phyloP scores from a whole-genome alignment of 352 stramenopile species.

The Globisporangium takayamanum region DNA sequence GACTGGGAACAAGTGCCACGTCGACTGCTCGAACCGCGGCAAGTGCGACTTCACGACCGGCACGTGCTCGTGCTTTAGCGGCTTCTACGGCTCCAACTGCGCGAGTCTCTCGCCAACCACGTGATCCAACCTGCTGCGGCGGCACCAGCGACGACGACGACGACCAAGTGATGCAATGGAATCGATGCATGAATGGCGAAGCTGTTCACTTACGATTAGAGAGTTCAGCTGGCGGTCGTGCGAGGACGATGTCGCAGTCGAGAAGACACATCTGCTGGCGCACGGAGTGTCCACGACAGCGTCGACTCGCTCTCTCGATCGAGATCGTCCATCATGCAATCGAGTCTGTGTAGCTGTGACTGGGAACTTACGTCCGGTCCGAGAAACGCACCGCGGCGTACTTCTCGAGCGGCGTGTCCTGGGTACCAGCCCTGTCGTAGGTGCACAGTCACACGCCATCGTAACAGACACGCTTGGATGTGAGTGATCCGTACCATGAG shows the following conservation, averaged over 20 bases:
- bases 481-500: background rate
- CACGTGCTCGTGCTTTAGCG: conserved; percentile 58
- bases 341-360: background rate
- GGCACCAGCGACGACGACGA: background rate
- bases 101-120: conserved; percentile 55
- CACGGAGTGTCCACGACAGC: no score
- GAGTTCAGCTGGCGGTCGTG: background rate
- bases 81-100: conserved; percentile 79
- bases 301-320: background rate
- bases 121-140: background rate
- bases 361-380: conserved; percentile 36
- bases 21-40: conserved; percentile 74
- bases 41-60: conserved; percentile 66
- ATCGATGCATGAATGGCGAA: background rate
- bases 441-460: background rate
- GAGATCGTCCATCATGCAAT: background rate
- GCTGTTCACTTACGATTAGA: background rate
- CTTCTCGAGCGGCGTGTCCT: conserved; percentile 59
- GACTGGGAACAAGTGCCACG: conserved; percentile 56
- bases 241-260: background rate
- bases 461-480: background rate
- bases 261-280: no score
- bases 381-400: conserved; percentile 43
- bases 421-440: conserved; percentile 29
- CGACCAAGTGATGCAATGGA: background rate